Evolutionary conservation across 345 rosid species (phyloP), one percentile per base, ranked within the genome.

Genomic region (Firmiana major): DNA sequence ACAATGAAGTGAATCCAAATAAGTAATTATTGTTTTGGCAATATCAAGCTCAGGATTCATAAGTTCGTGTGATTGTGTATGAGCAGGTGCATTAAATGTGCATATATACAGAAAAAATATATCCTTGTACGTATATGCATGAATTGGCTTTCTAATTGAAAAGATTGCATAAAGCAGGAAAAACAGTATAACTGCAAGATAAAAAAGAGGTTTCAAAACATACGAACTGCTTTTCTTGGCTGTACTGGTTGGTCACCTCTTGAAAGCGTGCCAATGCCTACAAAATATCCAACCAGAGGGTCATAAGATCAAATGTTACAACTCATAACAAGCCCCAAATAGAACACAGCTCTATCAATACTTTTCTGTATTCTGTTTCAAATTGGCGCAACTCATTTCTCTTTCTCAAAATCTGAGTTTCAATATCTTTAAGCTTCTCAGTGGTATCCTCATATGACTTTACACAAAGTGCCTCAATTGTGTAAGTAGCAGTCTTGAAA

Each of bases 261-360:
- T 97, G 99, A 88, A 97, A 97, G 46, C 94, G 97, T 7, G 90
- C 91, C 91, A 94, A 83, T 63, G 97, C 99, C 99, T 92, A 80
- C 88, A 88, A 83, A 85, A 68, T 49, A 80, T 48, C 34, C 46
- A 16, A 72, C 28, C 26, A 46, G 46, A 46, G 46, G 13, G 58
- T 71, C 62, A 10, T 71, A 70, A 58, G 76, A 66, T 49, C 43
- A 69, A 53, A 9, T n/a, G 68, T 46, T 1, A 57, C 12, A 24
- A 75, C 45, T 11, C 9, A 60, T 0, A 72, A 40, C 28, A 63
- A 57, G 51, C 48, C 65, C 21, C 11, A 40, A 48, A 28, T 16
- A 48, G 16, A 57, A 49, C 74, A 77, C 0, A 0, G 54, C 42
- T 59, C 36, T 75, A 75, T 71, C 34, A 4, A 66, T 85, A 92